Evolutionary conservation across 257 asterid genomes (phyloP).

Genomic region (Anisodus acutangulus): DNA sequence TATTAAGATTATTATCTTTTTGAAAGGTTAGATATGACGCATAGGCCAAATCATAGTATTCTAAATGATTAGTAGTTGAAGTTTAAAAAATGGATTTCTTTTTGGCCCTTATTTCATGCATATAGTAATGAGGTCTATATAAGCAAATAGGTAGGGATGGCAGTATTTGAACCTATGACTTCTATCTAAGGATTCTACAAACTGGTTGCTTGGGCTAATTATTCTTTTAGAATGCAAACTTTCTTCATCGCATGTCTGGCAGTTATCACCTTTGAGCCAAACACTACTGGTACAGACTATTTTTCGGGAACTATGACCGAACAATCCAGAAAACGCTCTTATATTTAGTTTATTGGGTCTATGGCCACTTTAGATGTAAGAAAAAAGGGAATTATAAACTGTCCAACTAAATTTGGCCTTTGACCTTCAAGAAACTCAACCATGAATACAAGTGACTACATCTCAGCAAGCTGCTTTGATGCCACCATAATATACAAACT

Average conservation of each 20-base stretch:
- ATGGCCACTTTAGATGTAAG: background rate
- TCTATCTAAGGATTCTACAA: background rate
- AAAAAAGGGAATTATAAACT: background rate
- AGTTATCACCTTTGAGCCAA: background rate
- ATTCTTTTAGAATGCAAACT: background rate
- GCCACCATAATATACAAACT: conserved; percentile 52
- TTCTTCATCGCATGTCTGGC: background rate
- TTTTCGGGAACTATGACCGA: background rate
- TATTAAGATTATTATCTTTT: background rate
- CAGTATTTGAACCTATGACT: background rate
- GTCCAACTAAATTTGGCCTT: conserved; percentile 16
- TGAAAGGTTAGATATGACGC: background rate
- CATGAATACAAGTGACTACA: conserved; percentile 32
- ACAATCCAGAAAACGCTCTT: background rate
- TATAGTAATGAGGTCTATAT: background rate
- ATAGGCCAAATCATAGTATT: background rate
- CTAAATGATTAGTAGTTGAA: background rate
- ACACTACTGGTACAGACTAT: background rate
- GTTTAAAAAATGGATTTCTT: background rate
- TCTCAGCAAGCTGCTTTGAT: conserved; percentile 87
- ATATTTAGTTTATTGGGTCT: background rate
- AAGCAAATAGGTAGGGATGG: background rate
- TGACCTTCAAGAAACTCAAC: conserved; percentile 33
- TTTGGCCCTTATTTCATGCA: background rate
- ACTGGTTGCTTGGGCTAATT: background rate